Percentiles rank a stretch among this genome's conserved stretches.
Evolutionary conservation across 352 stramenopile genomes (phyloP).

Genomic region (Blastocystis sp.): DNA sequence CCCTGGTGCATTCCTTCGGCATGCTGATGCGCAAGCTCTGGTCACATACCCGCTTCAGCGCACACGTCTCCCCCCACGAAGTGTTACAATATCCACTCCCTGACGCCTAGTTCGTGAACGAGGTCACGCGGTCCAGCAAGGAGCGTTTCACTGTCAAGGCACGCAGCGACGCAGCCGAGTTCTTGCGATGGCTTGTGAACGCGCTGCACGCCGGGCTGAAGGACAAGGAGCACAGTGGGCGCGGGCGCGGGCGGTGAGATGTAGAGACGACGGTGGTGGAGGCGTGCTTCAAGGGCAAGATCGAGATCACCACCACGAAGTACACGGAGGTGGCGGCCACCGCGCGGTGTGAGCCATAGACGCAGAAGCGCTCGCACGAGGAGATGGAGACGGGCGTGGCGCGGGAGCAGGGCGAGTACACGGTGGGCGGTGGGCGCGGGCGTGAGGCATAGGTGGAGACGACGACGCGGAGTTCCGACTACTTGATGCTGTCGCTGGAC

Average conservation of each 20-base stretch:
- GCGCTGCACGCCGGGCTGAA: conserved; percentile 80
- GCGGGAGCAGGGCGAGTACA: conserved; percentile 1
- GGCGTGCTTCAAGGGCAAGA: conserved; percentile 89
- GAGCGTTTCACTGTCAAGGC: conserved; percentile 90
- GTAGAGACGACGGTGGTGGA: conserved; percentile 66
- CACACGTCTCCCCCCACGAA: conserved; percentile 91
- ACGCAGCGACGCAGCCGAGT: conserved; percentile 89
- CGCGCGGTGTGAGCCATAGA: conserved; percentile 18
- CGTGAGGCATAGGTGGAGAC: conserved; percentile 73
- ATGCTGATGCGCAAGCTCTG: conserved; percentile 95
- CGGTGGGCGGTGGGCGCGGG: conserved; percentile 59
- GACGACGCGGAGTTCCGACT: conserved; percentile 72
- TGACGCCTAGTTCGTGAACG: conserved; percentile 69
- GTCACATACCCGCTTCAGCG: conserved; percentile 95
- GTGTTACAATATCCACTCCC: conserved; percentile 66
- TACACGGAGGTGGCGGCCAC: conserved; percentile 70
- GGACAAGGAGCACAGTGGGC: conserved; percentile 57
- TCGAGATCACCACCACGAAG: conserved; percentile 84
- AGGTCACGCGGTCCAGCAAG: conserved; percentile 88
- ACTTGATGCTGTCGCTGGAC: conserved; percentile 90
- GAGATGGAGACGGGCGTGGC: conserved; percentile 73
- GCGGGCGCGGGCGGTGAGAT: conserved; percentile 38
- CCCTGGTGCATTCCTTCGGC: conserved; percentile 86
- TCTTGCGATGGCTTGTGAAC: conserved; percentile 92
- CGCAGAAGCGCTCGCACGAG: conserved; percentile 72